phyloP scores from a whole-genome alignment of 805 yeast genomes.

The Zygotorulaspora danielsina region DNA sequence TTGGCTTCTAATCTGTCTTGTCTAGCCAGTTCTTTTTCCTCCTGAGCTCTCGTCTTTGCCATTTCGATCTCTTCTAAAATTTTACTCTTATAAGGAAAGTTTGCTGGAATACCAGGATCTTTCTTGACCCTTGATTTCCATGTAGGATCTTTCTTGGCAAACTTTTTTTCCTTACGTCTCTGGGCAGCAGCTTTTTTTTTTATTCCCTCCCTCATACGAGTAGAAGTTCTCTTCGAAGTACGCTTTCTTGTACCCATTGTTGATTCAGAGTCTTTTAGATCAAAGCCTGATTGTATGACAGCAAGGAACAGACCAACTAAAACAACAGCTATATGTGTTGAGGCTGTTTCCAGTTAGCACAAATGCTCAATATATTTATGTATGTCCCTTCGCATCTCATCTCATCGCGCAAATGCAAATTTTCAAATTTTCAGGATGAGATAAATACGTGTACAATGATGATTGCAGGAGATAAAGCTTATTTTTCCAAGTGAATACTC shows the following conservation, averaged over 20 bases:
- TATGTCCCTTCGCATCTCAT: constrained; percentile 22
- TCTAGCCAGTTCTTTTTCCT: constrained; percentile 49
- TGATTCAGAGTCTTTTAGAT: neutral
- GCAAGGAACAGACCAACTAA: too few relatives aligned
- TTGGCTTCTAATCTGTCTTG: constrained; percentile 44
- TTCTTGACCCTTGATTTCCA: constrained; percentile 84
- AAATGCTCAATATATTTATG: too few relatives aligned
- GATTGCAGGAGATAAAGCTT: too few relatives aligned
- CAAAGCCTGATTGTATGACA: too few relatives aligned
- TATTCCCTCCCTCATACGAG: constrained; percentile 94
- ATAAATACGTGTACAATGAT: too few relatives aligned
- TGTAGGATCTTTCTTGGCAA: constrained; percentile 82
- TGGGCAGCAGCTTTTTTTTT: constrained; percentile 94
- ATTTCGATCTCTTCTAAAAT: constrained; percentile 70
- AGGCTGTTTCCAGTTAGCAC: too few relatives aligned
- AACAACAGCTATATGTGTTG: too few relatives aligned
- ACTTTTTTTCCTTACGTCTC: constrained; percentile 75
- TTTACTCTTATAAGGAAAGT: constrained; percentile 89
- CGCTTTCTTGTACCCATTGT: constrained; percentile 51
- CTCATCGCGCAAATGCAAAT: constrained; percentile 28
- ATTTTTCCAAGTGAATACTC: too few relatives aligned
- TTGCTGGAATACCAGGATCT: constrained; percentile 93
- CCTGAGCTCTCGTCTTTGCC: constrained; percentile 50
- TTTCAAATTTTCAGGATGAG: too few relatives aligned
- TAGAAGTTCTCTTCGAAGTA: constrained; percentile 82